Evolutionary conservation across 1,139 yeast species (phyloP).

Genomic region (Candida mesenterica): DNA sequence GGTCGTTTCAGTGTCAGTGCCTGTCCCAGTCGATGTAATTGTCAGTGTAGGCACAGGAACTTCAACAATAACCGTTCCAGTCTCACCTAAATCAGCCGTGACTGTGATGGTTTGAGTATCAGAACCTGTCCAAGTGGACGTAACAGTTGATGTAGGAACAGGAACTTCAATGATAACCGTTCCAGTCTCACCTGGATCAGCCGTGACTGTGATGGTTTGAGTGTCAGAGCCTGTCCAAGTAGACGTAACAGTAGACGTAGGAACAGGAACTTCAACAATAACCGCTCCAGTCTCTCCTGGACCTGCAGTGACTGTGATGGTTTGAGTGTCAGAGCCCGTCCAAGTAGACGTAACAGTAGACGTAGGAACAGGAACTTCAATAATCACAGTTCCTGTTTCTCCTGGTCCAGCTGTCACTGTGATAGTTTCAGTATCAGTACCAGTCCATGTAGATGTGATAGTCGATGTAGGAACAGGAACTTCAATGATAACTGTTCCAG

Average conservation of each 20-base stretch:
- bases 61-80: constrained; percentile 16
- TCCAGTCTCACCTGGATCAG: constrained; percentile 1
- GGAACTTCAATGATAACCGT: constrained; percentile 5
- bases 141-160: constrained; percentile 1
- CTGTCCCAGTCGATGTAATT: constrained; percentile 13
- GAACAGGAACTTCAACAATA: constrained; percentile 3
- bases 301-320: constrained; percentile 2
- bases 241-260: constrained; percentile 1
- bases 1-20: constrained; percentile 9
- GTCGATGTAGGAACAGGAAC: constrained; percentile 16
- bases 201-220: constrained; percentile 2
- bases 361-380: constrained; percentile 21
- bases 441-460: constrained; percentile 8
- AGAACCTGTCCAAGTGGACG: constrained; percentile 5
- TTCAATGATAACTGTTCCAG: constrained; percentile 17
- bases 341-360: constrained; percentile 7
- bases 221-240: constrained; percentile 2
- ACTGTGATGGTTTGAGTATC: constrained; percentile 7
- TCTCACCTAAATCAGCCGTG: constrained; percentile 9
- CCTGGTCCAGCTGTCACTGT: constrained; percentile 12
- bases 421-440: constrained; percentile 4
- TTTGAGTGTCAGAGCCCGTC: constrained; percentile 15
- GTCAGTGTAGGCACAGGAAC: constrained; percentile 15
- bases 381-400: constrained; percentile 16
- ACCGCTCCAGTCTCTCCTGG: constrained; percentile 5